Percentiles rank a stretch among this genome's conserved stretches.
Conservation (phyloP, 352 stramenopile species). For the Globisporangium yorkense region DNA sequence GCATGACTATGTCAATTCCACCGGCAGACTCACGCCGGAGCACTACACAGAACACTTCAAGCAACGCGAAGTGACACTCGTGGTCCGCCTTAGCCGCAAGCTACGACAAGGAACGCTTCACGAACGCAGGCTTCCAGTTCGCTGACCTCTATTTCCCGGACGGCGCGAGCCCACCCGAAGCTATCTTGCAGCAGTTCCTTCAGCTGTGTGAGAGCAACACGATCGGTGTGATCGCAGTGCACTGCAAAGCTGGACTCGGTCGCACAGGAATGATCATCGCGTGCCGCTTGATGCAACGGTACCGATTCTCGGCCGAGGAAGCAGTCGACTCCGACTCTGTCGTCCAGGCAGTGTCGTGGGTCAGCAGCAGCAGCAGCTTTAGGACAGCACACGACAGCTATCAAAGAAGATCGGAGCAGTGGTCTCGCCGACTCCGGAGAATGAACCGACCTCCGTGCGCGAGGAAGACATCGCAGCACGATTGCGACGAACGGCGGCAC, state of each 20-base stretch:
- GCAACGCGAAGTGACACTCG: slow-evolving; percentile 15
- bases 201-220: slow-evolving; percentile 35
- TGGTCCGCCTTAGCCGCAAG: slow-evolving; percentile 92
- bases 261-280: slow-evolving; percentile 93
- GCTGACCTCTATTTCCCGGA: slow-evolving; percentile 92
- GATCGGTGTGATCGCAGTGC: slow-evolving; percentile 85
- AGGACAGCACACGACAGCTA: background rate
- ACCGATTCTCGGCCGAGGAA: slow-evolving; percentile 87
- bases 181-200: slow-evolving; percentile 73
- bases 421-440: background rate
- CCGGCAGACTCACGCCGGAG: slow-evolving; percentile 26
- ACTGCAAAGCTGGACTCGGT: slow-evolving; percentile 95
- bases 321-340: slow-evolving; percentile 90
- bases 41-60: slow-evolving; percentile 22
- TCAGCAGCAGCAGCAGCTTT: slow-evolving; percentile 67
- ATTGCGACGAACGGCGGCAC: slow-evolving; percentile 2
- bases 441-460: background rate
- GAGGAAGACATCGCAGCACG: slow-evolving; percentile 8
- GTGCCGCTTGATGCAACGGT: slow-evolving; percentile 93
- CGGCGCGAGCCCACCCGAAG: slow-evolving; percentile 77
- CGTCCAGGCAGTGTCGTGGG: slow-evolving; percentile 91
- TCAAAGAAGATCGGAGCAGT: background rate
- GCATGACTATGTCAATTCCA: slow-evolving; percentile 29
- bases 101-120: slow-evolving; percentile 88
- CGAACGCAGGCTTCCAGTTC: slow-evolving; percentile 78